Percentiles rank a stretch among this genome's conserved stretches.
Evolutionary conservation across 2,329 filamentous ascomycete genomes (phyloP).

Genomic region (Epichloe baconii): DNA sequence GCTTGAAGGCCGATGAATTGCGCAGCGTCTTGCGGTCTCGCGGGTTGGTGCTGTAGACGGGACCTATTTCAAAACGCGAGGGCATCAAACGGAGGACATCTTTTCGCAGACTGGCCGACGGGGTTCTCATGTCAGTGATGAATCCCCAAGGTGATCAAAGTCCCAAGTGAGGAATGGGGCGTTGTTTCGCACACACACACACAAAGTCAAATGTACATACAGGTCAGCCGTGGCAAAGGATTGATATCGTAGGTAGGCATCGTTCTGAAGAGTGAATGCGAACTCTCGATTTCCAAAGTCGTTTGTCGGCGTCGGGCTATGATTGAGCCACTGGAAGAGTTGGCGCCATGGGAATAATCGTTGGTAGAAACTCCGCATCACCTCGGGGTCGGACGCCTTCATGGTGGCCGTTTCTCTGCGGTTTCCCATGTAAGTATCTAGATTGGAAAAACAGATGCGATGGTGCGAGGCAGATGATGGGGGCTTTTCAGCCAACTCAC

Average conservation of each 20-base stretch:
- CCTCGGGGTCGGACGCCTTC: conserved; percentile 58
- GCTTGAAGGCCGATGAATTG: conserved; percentile 70
- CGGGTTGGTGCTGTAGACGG: conserved; percentile 90
- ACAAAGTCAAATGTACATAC: conserved; percentile 18
- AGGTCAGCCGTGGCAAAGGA: conserved; percentile 43
- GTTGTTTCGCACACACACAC: background rate
- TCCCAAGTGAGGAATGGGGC: background rate
- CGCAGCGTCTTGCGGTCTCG: conserved; percentile 81
- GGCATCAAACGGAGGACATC: conserved; percentile 81
- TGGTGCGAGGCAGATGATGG: background rate
- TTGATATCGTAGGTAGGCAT: conserved; percentile 86
- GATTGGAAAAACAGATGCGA: background rate
- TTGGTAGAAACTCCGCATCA: conserved; percentile 90
- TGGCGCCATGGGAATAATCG: conserved; percentile 89
- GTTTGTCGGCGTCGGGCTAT: conserved; percentile 69
- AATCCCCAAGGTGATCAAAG: background rate
- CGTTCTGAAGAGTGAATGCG: conserved; percentile 85
- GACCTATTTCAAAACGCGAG: conserved; percentile 93
- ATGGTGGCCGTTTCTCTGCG: conserved; percentile 19
- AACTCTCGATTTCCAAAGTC: conserved; percentile 94
- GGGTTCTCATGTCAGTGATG: conserved; percentile 4
- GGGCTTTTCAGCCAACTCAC: conserved; percentile 19
- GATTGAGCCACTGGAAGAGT: conserved; percentile 96
- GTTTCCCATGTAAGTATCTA: too few relatives aligned
- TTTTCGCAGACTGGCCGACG: conserved; percentile 56